Percentiles rank a stretch among this genome's conserved stretches.
These are phyloP conservation scores for Hyphodiscus hymeniophilus DNA, from an alignment of 495 filamentous ascomycete species.

Conservation along the genomic window DNA sequence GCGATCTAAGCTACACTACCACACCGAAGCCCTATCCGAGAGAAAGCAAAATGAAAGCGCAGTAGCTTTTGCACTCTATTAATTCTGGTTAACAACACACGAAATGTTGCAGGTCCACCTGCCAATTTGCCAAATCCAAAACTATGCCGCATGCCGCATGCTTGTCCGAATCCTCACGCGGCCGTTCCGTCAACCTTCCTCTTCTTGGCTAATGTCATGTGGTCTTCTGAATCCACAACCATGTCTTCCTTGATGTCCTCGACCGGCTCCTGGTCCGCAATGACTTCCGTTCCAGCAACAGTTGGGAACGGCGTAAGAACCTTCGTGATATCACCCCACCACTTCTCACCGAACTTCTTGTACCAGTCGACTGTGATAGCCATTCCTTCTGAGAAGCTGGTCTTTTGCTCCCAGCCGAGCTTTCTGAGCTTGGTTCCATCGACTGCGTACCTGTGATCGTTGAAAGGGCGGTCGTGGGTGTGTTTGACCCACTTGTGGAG, in stretches of 20 bases:
- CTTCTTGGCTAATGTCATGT: conserved; percentile 22
- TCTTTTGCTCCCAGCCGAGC: conserved; percentile 62
- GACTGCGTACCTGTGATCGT: conserved; percentile 62
- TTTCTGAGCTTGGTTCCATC: conserved; percentile 54
- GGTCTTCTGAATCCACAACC: conserved; percentile 18
- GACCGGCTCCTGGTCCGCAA: conserved; percentile 40
- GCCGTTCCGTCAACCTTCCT: conserved; percentile 13
- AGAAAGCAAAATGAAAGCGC: too few species aligned
- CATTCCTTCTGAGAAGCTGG: conserved; percentile 52
- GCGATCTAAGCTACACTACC: too few species aligned
- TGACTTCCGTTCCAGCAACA: conserved; percentile 40
- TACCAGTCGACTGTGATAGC: conserved; percentile 66
- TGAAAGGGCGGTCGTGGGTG: conserved; percentile 64
- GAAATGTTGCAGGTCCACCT: too few species aligned
- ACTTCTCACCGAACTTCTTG: conserved; percentile 45
- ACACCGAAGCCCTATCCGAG: too few species aligned
- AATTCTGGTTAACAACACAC: too few species aligned
- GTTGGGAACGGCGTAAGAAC: conserved; percentile 51
- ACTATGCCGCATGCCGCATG: too few species aligned
- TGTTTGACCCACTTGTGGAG: conserved; percentile 50
- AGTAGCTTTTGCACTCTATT: too few species aligned
- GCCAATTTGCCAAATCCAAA: too few species aligned
- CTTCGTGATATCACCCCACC: conserved; percentile 69
- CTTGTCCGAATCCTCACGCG: too few species aligned
- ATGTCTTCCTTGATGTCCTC: conserved; percentile 29